Conservation (phyloP, 2,329 filamentous ascomycete genomes). For the Aspergillaceae sp. region DNA sequence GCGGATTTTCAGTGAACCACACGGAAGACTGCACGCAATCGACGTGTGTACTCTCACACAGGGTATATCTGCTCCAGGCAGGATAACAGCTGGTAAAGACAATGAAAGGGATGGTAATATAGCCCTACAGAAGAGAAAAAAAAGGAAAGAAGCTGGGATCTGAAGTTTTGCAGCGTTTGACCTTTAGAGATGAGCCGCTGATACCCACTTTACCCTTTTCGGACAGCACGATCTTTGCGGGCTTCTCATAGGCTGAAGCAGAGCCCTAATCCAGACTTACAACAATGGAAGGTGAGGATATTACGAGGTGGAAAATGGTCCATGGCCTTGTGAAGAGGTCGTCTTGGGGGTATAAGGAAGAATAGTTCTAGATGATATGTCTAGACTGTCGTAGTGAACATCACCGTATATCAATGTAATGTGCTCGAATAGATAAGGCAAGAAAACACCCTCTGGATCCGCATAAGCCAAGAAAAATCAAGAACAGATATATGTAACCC, state of each 20-base stretch:
- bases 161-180: conserved; percentile 15
- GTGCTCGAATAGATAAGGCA: no score
- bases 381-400: no score
- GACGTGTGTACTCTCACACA: conserved; percentile 4
- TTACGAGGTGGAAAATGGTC: not conserved
- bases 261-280: conserved; percentile 8
- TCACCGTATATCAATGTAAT: no score
- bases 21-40: conserved; percentile 4
- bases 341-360: no score
- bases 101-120: not conserved
- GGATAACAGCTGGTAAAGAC: conserved; percentile 12
- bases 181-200: not conserved
- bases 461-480: no score
- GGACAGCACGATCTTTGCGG: conserved; percentile 9
- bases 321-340: no score
- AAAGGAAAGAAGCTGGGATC: conserved; percentile 14
- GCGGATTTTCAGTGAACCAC: not conserved
- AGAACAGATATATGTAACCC: not conserved
- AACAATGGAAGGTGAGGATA: not conserved
- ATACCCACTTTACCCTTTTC: conserved; percentile 17
- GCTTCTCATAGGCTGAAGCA: conserved; percentile 12
- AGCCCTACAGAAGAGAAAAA: not conserved
- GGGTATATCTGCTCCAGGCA: conserved; percentile 32
- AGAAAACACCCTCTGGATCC: no score
- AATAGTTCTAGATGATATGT: no score